Conservation (phyloP, 1,284 basidiomycete genomes). For the Porogramme epimiltina region DNA sequence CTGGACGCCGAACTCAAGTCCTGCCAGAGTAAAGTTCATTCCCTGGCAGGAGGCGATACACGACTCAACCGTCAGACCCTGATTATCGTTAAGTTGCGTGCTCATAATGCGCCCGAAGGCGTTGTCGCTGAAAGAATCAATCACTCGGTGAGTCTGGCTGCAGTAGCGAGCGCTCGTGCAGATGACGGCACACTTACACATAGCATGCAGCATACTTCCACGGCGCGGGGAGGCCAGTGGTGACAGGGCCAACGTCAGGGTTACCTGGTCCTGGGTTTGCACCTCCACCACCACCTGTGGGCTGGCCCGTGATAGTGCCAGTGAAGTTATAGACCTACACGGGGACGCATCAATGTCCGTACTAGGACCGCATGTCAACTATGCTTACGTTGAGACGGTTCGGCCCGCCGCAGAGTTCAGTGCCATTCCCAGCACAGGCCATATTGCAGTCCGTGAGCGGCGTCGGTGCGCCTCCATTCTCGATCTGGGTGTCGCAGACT, state of each 20-base stretch:
- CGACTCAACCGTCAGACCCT: slow-evolving; percentile 38
- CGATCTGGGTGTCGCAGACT: slow-evolving; percentile 58
- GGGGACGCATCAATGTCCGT: background rate
- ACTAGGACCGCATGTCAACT: background rate
- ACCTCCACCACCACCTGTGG: slow-evolving; percentile 38
- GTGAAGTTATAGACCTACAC: slow-evolving; percentile 64
- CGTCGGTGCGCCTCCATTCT: slow-evolving; percentile 46
- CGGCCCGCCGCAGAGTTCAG: slow-evolving; percentile 70
- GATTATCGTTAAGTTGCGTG: slow-evolving; percentile 35
- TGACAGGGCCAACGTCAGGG: slow-evolving; percentile 45
- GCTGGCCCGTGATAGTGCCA: slow-evolving; percentile 50
- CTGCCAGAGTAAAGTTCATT: slow-evolving; percentile 40
- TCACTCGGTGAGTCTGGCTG: background rate
- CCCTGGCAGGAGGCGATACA: slow-evolving; percentile 38
- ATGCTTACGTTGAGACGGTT: slow-evolving; percentile 34
- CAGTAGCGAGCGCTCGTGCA: background rate
- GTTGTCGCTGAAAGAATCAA: slow-evolving; percentile 33
- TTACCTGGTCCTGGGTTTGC: slow-evolving; percentile 31
- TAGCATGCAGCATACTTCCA: slow-evolving; percentile 57
- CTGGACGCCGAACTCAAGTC: slow-evolving; percentile 51
- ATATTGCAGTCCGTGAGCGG: slow-evolving; percentile 58
- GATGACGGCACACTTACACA: slow-evolving; percentile 46
- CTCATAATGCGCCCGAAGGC: slow-evolving; percentile 40
- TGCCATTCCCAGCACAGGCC: slow-evolving; percentile 60
- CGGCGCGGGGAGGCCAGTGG: slow-evolving; percentile 48